Conservation (phyloP, 441 rosid genomes). For the Aquilaria agallochum region DNA sequence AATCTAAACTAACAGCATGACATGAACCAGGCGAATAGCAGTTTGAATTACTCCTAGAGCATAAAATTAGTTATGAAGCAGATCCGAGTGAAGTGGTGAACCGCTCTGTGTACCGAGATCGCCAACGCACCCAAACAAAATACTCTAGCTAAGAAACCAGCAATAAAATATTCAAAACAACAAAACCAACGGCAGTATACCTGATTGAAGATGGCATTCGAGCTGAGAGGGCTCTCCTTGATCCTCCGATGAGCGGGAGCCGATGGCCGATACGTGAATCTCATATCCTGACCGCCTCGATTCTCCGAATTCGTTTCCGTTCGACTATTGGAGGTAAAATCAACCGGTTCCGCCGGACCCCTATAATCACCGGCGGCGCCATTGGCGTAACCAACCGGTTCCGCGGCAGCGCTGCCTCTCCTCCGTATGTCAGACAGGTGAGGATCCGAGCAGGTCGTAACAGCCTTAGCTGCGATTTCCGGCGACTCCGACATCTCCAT, state of each 20-base stretch:
- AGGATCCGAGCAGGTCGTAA: conserved; percentile 2
- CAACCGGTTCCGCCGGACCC: conserved; percentile 11
- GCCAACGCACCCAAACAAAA: too few relatives aligned
- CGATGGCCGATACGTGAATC: conserved; percentile 65
- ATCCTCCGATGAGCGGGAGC: conserved; percentile 77
- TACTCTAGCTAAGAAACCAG: neutral
- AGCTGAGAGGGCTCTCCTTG: conserved; percentile 96
- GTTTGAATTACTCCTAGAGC: too few relatives aligned
- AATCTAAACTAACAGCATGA: too few relatives aligned
- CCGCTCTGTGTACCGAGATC: too few relatives aligned
- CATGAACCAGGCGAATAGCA: too few relatives aligned
- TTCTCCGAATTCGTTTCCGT: neutral
- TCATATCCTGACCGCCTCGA: neutral
- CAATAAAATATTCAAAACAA: neutral
- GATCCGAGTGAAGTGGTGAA: too few relatives aligned
- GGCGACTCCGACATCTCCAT: too few relatives aligned
- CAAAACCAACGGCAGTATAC: conserved; percentile 20
- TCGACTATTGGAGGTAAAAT: conserved; percentile 4
- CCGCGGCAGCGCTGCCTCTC: neutral
- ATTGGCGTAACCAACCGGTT: neutral
- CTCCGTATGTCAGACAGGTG: neutral
- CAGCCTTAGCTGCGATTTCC: too few relatives aligned
- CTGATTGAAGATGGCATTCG: conserved; percentile 92
- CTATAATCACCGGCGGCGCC: conserved; percentile 3
- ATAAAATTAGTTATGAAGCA: too few relatives aligned